Base-by-base conservation (phyloP, 1,284 basidiomycete species). In the Fomitiporia mediterranea region DNA sequence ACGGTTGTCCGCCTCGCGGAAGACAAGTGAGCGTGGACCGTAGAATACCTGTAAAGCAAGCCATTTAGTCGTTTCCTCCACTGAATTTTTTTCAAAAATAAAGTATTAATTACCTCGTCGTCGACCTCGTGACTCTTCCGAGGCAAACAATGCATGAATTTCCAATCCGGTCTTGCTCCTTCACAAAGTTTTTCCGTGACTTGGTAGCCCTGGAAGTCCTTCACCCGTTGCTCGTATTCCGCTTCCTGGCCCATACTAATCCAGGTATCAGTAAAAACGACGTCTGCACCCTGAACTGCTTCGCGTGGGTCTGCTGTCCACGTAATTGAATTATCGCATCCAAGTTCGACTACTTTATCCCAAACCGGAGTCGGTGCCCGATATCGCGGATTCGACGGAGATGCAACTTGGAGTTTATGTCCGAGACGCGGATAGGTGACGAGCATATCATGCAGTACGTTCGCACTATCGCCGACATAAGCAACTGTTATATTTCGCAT, bases 191-290 rank as follows among this genome's bases (percentile, higher is more conserved):
- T 70, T 68, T 98, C 94, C 0, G 96, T 98, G 46, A 99, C 86
- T 68, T 98, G 97, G 73, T 94, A 99, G 2, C 96, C 96, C 7
- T 80, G 64, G 72, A 99, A 99, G 59, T 94, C 94, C 54, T 83
- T 75, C 48, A 98, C 72, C 32, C 96, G 86, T 65, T 93, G 84
- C n/a, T 77, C 88, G 65, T 95, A 94, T 70, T 98, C 93, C 1
- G 86, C 88, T 72, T 99, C 97, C 72, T 98, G 94, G 27, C 96
- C 97, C 96, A 99, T 99, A 3, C 93, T 96, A 65, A 99, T 94
- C 93, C 94, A 98, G 2, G 94, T 98, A 70, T 98, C 94, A 2
- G 97, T 99, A 19, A 98, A 83, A 49, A 99, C 89, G 19, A 98
- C 82, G 68, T 98, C 94, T 15, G 97, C 96, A 47, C 86, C 88